Base-by-base conservation (phyloP, 2,329 filamentous ascomycete genomes). In the Trichoderma harzianum region DNA sequence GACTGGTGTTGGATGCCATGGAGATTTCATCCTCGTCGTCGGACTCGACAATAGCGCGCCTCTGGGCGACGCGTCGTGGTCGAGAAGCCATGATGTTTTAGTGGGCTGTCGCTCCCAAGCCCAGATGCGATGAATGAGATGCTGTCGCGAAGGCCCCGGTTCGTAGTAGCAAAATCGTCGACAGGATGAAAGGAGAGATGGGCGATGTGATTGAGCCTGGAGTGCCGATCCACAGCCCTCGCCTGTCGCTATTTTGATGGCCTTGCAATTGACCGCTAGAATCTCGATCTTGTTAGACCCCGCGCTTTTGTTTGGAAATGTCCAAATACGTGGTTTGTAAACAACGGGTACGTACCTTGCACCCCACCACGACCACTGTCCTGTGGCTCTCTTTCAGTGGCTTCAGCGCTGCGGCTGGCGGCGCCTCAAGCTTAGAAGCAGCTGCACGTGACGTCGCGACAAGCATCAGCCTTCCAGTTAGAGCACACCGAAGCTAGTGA, bases 21-120 rank as follows among this genome's bases (percentile, higher is more conserved):
- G 88, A 84, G 51, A 86, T 82, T 69, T 89, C 85, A 74, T 92
- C 89, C 71, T 94, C 92, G 72, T 97, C 93, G 55, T 95, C 93
- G 10, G 91, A 94, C 75, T 97, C 94, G 72, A 95, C 84, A 62
- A 97, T 92, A n/a, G 77, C 91, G 90, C 78, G 18, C 43, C 93
- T 89, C 67, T 92, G 81, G 47, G 86, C 84, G 72, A 83, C 80
- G 78, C 82, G 82, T 77, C 82, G 77, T 69, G 81, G 78, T 70
- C 82, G 82, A 32, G 77, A 68, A 30, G 77, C 76, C 69, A 79
- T 79, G 79, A 82, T 82, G 74, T 63, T 75, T 69, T 58, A n/a
- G 73, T 60, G 62, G 68, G 69, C 58, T 72, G 55, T 55, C 53
- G 60, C 58, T 73, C 64, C 62, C 72, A 63, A 32, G 39, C 62